These are phyloP conservation scores for Tylopilus sp. DNA, from an alignment of 768 basidiomycete genomes.

Conservation along the genomic window DNA sequence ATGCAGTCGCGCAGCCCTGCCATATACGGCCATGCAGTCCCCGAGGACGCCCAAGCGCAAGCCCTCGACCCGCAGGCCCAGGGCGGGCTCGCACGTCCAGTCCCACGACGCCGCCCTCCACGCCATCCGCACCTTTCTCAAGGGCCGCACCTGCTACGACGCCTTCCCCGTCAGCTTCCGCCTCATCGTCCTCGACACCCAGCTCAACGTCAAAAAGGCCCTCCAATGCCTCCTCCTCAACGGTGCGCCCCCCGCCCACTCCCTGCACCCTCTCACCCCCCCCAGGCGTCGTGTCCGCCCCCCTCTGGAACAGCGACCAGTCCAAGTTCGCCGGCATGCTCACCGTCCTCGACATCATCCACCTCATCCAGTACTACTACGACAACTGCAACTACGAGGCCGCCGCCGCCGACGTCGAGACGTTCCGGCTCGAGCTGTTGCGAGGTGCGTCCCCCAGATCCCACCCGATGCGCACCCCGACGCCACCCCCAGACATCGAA, in stretches of 20 bases:
- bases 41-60: conserved; percentile 51
- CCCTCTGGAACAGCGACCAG: conserved; percentile 94
- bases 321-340: conserved; percentile 97
- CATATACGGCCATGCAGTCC: conserved; percentile 7
- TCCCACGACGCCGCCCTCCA: conserved; percentile 66
- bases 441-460: conserved; percentile 57
- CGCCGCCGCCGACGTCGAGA: conserved; percentile 88
- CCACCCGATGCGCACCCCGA: neutral
- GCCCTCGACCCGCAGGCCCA: conserved; percentile 50
- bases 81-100: conserved; percentile 58
- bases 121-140: conserved; percentile 79
- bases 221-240: conserved; percentile 83
- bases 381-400: conserved; percentile 76
- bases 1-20: neutral
- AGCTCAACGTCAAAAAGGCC: conserved; percentile 94
- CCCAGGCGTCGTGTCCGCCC: conserved; percentile 94
- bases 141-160: conserved; percentile 85
- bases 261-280: neutral
- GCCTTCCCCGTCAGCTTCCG: conserved; percentile 97
- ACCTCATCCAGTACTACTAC: conserved; percentile 98
- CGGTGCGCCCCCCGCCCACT: conserved; percentile 38
- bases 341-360: conserved; percentile 98
- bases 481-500: conserved; percentile 75
- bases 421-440: conserved; percentile 82
- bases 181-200: conserved; percentile 94